Conservation (phyloP, 2,329 filamentous ascomycete species). For the Gnomoniopsis sp. region DNA sequence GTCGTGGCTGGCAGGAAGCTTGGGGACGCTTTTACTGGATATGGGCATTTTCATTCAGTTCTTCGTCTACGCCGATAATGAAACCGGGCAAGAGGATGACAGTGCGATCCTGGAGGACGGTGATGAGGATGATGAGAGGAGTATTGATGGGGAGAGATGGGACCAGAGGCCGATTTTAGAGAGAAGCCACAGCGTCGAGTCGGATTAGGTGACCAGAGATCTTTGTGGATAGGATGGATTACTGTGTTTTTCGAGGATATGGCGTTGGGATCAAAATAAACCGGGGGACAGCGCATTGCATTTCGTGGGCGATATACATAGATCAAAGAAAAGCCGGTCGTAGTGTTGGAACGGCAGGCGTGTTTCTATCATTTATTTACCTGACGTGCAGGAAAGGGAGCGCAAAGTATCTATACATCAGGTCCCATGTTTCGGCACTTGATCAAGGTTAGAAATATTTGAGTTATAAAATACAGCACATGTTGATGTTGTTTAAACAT, state of each 20-base stretch:
- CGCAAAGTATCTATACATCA: not conserved
- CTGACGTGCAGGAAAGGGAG: not conserved
- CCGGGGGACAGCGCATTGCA: not conserved
- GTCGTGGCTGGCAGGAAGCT: slow-evolving; percentile 85
- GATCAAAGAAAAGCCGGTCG: too few relatives aligned
- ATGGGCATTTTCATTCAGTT: slow-evolving; percentile 87
- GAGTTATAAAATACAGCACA: too few relatives aligned
- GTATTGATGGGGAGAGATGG: slow-evolving; percentile 31
- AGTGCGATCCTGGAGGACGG: slow-evolving; percentile 27
- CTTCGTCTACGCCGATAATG: slow-evolving; percentile 65
- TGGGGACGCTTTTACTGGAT: slow-evolving; percentile 83
- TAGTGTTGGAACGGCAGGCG: not conserved
- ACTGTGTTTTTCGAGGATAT: not conserved
- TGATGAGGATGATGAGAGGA: slow-evolving; percentile 27
- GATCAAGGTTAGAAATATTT: too few relatives aligned
- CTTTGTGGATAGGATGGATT: not conserved
- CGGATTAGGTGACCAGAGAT: slow-evolving; percentile 4
- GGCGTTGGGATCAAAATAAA: not conserved
- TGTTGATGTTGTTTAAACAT: too few relatives aligned
- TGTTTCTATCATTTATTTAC: not conserved
- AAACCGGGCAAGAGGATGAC: slow-evolving; percentile 29
- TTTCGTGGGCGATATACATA: not conserved
- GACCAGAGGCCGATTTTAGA: slow-evolving; percentile 38
- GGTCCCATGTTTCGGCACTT: too few relatives aligned
- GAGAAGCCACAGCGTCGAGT: slow-evolving; percentile 26